Base-by-base conservation (phyloP, 176 grass and related monocot species). In the Paspalum notatum region DNA sequence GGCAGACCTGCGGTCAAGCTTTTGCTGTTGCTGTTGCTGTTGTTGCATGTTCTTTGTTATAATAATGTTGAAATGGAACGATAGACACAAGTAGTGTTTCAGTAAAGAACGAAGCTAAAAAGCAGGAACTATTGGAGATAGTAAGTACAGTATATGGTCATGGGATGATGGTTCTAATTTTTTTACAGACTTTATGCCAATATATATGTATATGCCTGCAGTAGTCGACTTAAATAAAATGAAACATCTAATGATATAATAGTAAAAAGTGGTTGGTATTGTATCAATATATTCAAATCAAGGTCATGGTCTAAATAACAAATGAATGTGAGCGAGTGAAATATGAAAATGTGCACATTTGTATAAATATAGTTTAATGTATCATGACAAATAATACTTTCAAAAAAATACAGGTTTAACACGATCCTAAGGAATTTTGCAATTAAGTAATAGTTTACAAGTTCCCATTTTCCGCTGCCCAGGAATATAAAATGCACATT, bases 1-100 rank as follows among this genome's bases (percentile, higher is more conserved):
- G 26, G 93, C 88, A 82, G 97, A 99, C 72, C 91, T 91, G 25
- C 84, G 75, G 40, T 93, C 97, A 85, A 91, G 76, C 73, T 99
- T 93, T 58, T 93, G 96, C 5, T 93, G 95, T 37, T 74, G 53
- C 9, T 93, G 88, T 26, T 88, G 82, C 53, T 84, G 82, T 55
- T 74, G 26, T 25, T 77, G 72, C 87, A 85, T 78, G 83, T 78
- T 89, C 78, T 58, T 85, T 43, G 87, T 85, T 82, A 85, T 82
- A 77, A 66, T 85, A 77, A 72, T 49, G 72, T 89, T 59, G 40
- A 64, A 76, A 89, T 78, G 41, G 24, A 82, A 85, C 40, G 82
- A 78, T 66, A 77, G 72, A 1, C 51, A 71, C 82, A 85, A 85
- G 65, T 62, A 65, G 71, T 89, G 66, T 73, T 81, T 85, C 14